Evolutionary conservation across 2,329 filamentous ascomycete genomes (phyloP).

Genomic region (Monilinia vaccinii-corymbosi): DNA sequence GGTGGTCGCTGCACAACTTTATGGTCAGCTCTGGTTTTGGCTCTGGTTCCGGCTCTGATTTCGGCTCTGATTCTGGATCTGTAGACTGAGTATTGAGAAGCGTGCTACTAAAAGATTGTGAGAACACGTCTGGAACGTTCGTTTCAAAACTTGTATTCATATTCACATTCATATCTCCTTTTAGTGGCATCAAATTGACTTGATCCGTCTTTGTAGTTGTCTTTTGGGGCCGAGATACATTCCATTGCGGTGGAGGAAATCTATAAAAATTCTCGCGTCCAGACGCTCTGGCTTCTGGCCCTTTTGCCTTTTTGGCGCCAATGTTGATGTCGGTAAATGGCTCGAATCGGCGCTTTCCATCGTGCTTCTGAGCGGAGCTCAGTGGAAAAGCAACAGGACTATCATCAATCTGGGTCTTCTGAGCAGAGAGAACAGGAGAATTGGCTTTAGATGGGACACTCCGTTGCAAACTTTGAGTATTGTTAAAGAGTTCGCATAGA

Average conservation of each 20-base stretch:
- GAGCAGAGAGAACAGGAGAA: neutral
- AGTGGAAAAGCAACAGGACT: neutral
- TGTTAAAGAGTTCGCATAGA: neutral
- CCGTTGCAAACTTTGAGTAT: neutral
- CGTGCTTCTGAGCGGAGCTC: neutral
- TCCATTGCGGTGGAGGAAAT: neutral
- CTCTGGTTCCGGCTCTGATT: neutral
- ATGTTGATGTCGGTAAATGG: neutral
- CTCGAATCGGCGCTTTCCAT: neutral
- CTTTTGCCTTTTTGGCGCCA: neutral
- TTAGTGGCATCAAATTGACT: neutral
- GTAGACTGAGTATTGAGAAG: slow-evolving; percentile 13
- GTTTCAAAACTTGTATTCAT: slow-evolving; percentile 19
- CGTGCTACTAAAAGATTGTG: neutral
- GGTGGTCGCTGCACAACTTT: neutral
- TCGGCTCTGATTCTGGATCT: slow-evolving; percentile 6
- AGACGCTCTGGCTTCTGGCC: neutral
- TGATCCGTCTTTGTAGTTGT: neutral
- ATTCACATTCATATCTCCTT: neutral
- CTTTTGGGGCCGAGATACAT: neutral
- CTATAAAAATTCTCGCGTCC: neutral
- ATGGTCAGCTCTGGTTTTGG: neutral
- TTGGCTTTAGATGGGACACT: neutral
- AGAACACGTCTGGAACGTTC: slow-evolving; percentile 14
- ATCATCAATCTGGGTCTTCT: neutral